phyloP scores from a whole-genome alignment of 306 rosid species.

The Cicer arietinum region DNA sequence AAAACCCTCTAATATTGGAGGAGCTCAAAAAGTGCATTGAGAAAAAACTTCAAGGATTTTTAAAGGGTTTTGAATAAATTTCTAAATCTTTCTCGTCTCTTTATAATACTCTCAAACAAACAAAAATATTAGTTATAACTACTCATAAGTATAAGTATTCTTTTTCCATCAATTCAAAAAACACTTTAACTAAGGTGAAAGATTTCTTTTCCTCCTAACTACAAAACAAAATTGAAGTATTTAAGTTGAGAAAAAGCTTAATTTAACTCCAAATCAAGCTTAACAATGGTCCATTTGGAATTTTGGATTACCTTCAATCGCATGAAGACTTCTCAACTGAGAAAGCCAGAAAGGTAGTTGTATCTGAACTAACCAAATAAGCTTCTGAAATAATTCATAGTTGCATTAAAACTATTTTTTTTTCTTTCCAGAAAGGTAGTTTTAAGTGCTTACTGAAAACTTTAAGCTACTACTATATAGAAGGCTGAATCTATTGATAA shows the following conservation, averaged over 20 bases:
- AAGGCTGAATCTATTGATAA: not conserved
- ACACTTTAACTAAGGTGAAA: not conserved
- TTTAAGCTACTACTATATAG: not conserved
- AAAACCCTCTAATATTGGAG: too few species aligned
- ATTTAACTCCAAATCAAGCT: not conserved
- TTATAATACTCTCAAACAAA: not conserved
- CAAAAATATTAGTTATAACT: too few species aligned
- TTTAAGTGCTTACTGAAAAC: not conserved
- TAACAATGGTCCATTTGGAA: conserved; percentile 10
- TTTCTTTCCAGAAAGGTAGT: not conserved
- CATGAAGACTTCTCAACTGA: not conserved
- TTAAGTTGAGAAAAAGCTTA: conserved; percentile 1
- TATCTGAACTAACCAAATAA: not conserved
- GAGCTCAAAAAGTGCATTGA: too few species aligned
- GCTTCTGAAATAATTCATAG: not conserved
- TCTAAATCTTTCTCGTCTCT: not conserved
- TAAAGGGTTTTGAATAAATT: too few species aligned
- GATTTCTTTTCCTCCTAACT: too few species aligned
- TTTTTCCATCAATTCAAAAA: too few species aligned
- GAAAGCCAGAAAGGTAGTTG: not conserved
- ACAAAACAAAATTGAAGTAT: not conserved
- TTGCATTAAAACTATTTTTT: too few species aligned
- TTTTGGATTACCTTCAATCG: not conserved
- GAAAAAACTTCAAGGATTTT: too few species aligned
- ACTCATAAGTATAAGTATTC: too few species aligned